Evolutionary conservation across 2,329 filamentous ascomycete genomes (phyloP).

Genomic region (Calonectria pteridis): DNA sequence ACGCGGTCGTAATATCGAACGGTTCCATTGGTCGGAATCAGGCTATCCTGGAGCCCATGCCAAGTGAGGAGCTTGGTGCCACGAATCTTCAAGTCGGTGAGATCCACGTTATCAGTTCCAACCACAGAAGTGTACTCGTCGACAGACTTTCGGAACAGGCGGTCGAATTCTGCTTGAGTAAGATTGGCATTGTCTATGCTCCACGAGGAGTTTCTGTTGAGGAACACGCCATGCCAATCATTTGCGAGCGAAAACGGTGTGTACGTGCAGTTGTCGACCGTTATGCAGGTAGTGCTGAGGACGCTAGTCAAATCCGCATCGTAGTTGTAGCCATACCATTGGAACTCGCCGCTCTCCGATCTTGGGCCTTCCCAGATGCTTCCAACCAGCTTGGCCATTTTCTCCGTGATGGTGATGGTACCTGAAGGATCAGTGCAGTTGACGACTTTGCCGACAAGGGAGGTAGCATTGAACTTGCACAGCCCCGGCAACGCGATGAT

Average conservation of each 20-base stretch:
- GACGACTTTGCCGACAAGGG: not conserved
- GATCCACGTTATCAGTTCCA: conserved; percentile 44
- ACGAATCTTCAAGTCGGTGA: conserved; percentile 43
- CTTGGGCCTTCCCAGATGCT: conserved; percentile 3
- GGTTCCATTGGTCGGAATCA: conserved; percentile 1
- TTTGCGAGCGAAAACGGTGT: not conserved
- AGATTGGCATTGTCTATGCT: not conserved
- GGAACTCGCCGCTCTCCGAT: not conserved
- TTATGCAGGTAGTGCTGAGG: not conserved
- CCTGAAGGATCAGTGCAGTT: not conserved
- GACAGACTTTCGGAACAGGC: not conserved
- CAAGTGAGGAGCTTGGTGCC: conserved; percentile 57
- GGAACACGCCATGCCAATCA: conserved; percentile 1
- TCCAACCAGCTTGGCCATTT: not conserved
- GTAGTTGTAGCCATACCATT: conserved; percentile 8
- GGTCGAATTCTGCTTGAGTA: not conserved
- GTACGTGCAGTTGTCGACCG: not conserved
- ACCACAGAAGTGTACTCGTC: conserved; percentile 11
- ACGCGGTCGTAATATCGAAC: conserved; percentile 15
- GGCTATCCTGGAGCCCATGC: conserved; percentile 47
- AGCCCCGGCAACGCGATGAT: conserved; percentile 58
- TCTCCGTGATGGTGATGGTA: not conserved
- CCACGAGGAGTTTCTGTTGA: not conserved
- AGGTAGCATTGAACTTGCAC: conserved; percentile 52
- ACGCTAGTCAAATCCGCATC: not conserved